Base-by-base conservation (phyloP, 2,329 filamentous ascomycete genomes). In the Pseudogymnoascus destructans region DNA sequence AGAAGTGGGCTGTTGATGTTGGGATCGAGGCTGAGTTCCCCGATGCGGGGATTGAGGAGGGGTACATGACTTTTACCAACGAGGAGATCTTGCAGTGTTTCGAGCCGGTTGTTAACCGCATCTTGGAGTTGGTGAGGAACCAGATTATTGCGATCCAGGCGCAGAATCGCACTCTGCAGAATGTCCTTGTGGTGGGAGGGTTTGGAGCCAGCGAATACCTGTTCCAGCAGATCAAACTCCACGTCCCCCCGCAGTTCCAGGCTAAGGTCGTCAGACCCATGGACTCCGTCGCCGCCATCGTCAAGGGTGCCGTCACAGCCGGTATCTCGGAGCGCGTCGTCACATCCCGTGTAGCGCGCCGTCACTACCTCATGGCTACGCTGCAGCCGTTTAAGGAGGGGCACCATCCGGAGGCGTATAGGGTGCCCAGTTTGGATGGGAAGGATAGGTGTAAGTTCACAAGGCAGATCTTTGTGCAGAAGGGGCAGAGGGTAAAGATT, bases 41-140 rank as follows among this genome's bases (percentile, higher is more conserved):
- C 36, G 93, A 97, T 70, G 93, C 93, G 30, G 91, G 90, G 65
- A 97, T 98, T 65, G 93, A 97, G 74, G 93, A 98, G 73, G 92
- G 93, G 56, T 97, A 96, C 77, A 98, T 98, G 93, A 97, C 92
- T 2, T 98, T 98, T 71, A 97, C 91, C 62, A 97, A 98, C 70
- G 93, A 97, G 74, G 93, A 98, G 73, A 97, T 98, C 67, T 78
- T 98, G 65, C 92, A 97, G 75, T 97, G 93, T 76, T 98, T 97
- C 71, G 92, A 97, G 77, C 93, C 93, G 10, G 93, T 98, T 8
- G 92, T 97, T 59, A 96, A 97, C 77, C 82, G 93, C 59, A 97
- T 98, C 70, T 75, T 97, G 66, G 93, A 97, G 73, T 80, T 97
- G 63, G 93, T 97, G 61, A 82, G 92, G 65, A 97, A 97, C 74